These are phyloP conservation scores for Talaromyces amestolkiae DNA, from an alignment of 2,329 filamentous ascomycete genomes.

Conservation along the genomic window DNA sequence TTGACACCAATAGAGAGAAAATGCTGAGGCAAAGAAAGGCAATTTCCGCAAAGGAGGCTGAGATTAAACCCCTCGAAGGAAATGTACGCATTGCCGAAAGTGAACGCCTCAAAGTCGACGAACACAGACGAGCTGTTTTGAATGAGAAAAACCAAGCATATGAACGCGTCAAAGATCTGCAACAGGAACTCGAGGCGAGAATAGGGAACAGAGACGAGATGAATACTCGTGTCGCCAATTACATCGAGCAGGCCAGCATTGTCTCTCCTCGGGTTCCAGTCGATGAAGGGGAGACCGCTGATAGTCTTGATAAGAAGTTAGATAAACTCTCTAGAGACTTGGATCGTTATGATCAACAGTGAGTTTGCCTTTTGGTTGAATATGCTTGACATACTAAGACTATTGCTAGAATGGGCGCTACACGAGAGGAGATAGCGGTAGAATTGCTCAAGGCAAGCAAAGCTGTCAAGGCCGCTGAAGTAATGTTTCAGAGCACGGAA, in stretches of 20 bases:
- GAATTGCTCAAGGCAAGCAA: conserved; percentile 39
- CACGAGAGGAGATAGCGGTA: conserved; percentile 63
- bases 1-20: conserved; percentile 42
- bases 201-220: conserved; percentile 52
- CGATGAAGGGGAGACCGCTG: conserved; percentile 61
- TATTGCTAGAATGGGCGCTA: conserved; percentile 54
- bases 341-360: conserved; percentile 54
- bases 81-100: conserved; percentile 56
- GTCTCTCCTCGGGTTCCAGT: conserved; percentile 61
- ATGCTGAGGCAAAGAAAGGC: conserved; percentile 28
- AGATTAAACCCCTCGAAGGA: conserved; percentile 37
- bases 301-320: conserved; percentile 49
- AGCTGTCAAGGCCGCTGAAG: conserved; percentile 37
- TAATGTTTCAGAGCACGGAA: conserved; percentile 39
- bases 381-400: conserved; percentile 27
- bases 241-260: conserved; percentile 53
- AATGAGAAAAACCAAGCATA: conserved; percentile 62
- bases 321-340: conserved; percentile 59
- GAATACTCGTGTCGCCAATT: conserved; percentile 51
- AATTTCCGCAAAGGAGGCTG: conserved; percentile 35
- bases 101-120: conserved; percentile 51
- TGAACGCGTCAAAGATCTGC: conserved; percentile 51
- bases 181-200: conserved; percentile 46
- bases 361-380: conserved; percentile 22
- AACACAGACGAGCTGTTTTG: conserved; percentile 55